Evolutionary conservation across 345 rosid species (phyloP), one percentile per base, ranked within the genome.

Genomic region (Streptanthus diversifolius): DNA sequence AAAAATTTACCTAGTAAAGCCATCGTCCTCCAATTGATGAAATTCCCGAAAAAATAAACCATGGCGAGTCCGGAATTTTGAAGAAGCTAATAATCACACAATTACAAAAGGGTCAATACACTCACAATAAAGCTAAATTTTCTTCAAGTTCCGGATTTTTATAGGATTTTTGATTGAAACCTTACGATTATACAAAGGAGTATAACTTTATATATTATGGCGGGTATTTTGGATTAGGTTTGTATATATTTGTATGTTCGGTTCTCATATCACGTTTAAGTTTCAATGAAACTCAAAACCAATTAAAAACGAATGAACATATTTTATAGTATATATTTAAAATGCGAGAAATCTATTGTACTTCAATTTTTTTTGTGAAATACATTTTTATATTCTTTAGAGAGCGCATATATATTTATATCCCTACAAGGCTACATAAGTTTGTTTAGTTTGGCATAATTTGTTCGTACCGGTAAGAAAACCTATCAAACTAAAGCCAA

Each of bases 1-100:
- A 21, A 0, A 15, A 0, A 37, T 30, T 61, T 73, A 79, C 81
- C 81, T 54, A 79, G n/a, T 30, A 79, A 9, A 36, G 81, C 81
- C 63, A 79, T 33, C 7, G 2, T 48, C 65, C 81, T 69, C 81
- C 81, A 79, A 5, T 15, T 47, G 41, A 79, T 10, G 53, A 63
- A 69, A 69, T 69, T 73, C 14, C 81, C 81, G 58, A n/a, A 18
- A 29, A 68, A 69, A 57, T 19, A 79, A 30, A 43, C 64, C 66
- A 73, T 15, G 40, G 81, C 74, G 12, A 63, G 2, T 70, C 81
- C 81, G 32, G 48, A 49, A 37, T 73, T 79, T 73, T 68, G 79
- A 45, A 73, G 70, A 45, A 79, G 67, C 81, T 78, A 58, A 30
- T 40, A 19, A 48, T 44, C 47, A 35, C 15, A 43, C n/a, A 10